Evolutionary conservation across 2,329 filamentous ascomycete genomes (phyloP).

Genomic region (Colletotrichum chlorophyti): DNA sequence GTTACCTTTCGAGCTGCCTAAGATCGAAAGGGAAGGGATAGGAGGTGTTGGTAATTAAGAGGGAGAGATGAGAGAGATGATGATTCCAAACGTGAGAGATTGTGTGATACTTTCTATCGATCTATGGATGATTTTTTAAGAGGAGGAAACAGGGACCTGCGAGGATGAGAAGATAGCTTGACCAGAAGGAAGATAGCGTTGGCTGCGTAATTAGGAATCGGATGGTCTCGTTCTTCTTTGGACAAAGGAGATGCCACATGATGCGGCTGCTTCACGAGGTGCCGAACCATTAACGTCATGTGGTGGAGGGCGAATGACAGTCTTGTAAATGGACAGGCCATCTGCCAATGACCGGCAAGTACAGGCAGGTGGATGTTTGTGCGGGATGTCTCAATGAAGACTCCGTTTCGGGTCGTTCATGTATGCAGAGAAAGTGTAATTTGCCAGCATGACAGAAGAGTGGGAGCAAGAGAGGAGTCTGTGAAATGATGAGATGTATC

Average conservation of each 20-base stretch:
- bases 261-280: slow-evolving; percentile 22
- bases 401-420: slow-evolving; percentile 13
- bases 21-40: too few relatives aligned
- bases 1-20: too few relatives aligned
- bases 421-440: not conserved
- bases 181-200: too few relatives aligned
- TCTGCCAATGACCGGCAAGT: not conserved
- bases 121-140: too few relatives aligned
- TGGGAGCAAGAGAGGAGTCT: not conserved
- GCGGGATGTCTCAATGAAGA: too few relatives aligned
- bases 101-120: too few relatives aligned
- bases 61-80: slow-evolving; percentile 22
- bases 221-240: slow-evolving; percentile 14
- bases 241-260: slow-evolving; percentile 24
- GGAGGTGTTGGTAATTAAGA: too few relatives aligned
- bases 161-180: too few relatives aligned
- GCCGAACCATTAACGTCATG: slow-evolving; percentile 20
- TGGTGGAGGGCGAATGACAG: slow-evolving; percentile 24
- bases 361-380: slow-evolving; percentile 6
- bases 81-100: too few relatives aligned
- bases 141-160: too few relatives aligned
- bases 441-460: slow-evolving; percentile 15
- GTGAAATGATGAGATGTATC: too few relatives aligned
- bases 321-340: not conserved
- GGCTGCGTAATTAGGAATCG: too few relatives aligned